Conservation (phyloP, 495 filamentous ascomycete genomes). For the Annulohypoxylon nitens region DNA sequence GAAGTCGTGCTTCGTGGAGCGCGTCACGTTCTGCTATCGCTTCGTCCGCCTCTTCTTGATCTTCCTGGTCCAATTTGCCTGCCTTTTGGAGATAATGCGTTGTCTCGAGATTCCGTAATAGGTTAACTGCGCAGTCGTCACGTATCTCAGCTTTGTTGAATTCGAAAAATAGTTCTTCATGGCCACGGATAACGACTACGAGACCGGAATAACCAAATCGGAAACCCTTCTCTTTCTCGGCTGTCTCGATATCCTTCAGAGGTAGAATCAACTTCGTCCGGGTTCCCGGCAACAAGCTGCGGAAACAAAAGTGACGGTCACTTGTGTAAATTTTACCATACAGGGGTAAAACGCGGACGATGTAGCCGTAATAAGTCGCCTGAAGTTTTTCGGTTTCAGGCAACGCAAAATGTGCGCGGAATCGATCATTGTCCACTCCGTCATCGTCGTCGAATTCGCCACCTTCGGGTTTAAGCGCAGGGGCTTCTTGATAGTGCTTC, state of each 20-base stretch:
- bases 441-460: slow-evolving; percentile 68
- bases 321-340: slow-evolving; percentile 98
- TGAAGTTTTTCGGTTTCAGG: slow-evolving; percentile 86
- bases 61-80: slow-evolving; percentile 74
- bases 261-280: slow-evolving; percentile 94
- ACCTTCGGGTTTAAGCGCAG: slow-evolving; percentile 74
- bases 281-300: slow-evolving; percentile 89
- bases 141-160: slow-evolving; percentile 80
- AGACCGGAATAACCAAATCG: slow-evolving; percentile 92
- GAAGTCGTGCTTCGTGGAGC: slow-evolving; percentile 80
- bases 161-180: slow-evolving; percentile 98
- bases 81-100: slow-evolving; percentile 80
- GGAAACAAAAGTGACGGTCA: slow-evolving; percentile 91
- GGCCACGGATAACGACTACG: slow-evolving; percentile 90
- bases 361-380: slow-evolving; percentile 89
- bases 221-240: slow-evolving; percentile 95
- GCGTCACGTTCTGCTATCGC: slow-evolving; percentile 87
- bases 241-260: slow-evolving; percentile 91
- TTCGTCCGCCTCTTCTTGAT: slow-evolving; percentile 77
- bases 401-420: slow-evolving; percentile 90
- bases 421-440: slow-evolving; percentile 79
- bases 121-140: slow-evolving; percentile 88
- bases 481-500: slow-evolving; percentile 85
- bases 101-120: slow-evolving; percentile 81
- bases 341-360: slow-evolving; percentile 88